A percentile compares a stretch with the other conserved stretches of the same genome.
These are phyloP conservation scores for Dentipellis sp. DNA, from an alignment of 768 basidiomycete genomes.

Conservation along the genomic window DNA sequence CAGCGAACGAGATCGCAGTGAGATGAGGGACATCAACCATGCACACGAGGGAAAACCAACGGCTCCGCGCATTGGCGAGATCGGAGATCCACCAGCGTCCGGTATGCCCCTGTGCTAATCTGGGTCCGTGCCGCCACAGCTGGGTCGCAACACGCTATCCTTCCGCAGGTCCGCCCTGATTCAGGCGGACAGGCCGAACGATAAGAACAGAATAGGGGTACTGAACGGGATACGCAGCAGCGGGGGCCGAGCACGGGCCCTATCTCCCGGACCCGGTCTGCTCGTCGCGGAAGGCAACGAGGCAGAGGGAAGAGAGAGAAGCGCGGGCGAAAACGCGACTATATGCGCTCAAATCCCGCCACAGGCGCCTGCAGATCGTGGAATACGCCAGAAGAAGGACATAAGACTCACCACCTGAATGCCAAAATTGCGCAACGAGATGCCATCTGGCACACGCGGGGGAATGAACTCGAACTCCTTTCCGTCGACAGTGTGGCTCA, in stretches of 20 bases:
- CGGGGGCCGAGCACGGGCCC: background rate
- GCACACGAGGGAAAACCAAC: no score
- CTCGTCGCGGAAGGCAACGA: no score
- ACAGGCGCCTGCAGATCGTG: background rate
- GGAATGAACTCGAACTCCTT: slow-evolving; percentile 58
- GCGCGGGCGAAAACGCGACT: background rate
- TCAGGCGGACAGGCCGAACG: background rate
- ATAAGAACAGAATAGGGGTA: background rate
- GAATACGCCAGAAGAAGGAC: background rate
- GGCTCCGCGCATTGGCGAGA: no score
- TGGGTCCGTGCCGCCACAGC: no score
- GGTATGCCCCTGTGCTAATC: no score
- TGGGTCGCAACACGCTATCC: no score
- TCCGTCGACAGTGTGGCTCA: slow-evolving; percentile 20
- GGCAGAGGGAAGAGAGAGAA: background rate
- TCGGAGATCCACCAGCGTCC: no score
- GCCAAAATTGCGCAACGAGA: slow-evolving; percentile 79
- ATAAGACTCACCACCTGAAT: slow-evolving; percentile 68
- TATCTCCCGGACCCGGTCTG: no score
- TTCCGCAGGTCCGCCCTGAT: no score
- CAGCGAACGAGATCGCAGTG: no score
- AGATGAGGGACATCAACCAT: no score
- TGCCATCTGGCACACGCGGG: slow-evolving; percentile 68
- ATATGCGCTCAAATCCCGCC: background rate
- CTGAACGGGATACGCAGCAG: background rate